A percentile compares a stretch with the other conserved stretches of the same genome.
phyloP scores from a whole-genome alignment of 192 early-diverging fungal species.

The Entrophospora sp. region DNA sequence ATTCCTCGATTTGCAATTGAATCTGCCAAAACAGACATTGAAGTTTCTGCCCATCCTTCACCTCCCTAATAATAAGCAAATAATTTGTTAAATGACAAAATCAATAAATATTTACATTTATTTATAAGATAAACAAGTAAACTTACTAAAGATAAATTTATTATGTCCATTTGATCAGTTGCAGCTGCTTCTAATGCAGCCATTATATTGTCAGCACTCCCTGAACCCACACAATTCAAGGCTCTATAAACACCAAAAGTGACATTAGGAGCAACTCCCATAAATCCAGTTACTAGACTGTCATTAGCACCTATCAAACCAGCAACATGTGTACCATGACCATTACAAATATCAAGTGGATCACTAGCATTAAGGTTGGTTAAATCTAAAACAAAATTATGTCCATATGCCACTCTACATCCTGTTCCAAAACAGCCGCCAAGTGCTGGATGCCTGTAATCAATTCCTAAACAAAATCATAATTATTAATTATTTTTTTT shows the following conservation, averaged over 20 bases:
- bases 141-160: slow-evolving; percentile 8
- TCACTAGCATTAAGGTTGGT: too few relatives aligned
- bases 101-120: too few relatives aligned
- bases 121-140: not conserved
- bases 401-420: too few relatives aligned
- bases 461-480: too few relatives aligned
- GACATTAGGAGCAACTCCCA: slow-evolving; percentile 58
- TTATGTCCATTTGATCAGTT: slow-evolving; percentile 24
- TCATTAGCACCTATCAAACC: slow-evolving; percentile 46
- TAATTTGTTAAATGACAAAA: not conserved
- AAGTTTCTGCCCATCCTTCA: slow-evolving; percentile 33
- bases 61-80: slow-evolving; percentile 17
- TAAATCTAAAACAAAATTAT: too few relatives aligned
- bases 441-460: too few relatives aligned
- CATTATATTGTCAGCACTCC: slow-evolving; percentile 47
- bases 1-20: slow-evolving; percentile 38
- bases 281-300: slow-evolving; percentile 32
- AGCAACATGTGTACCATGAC: too few relatives aligned
- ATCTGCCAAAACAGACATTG: slow-evolving; percentile 37
- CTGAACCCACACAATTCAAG: slow-evolving; percentile 45
- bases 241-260: slow-evolving; percentile 59
- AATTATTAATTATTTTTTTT: too few relatives aligned
- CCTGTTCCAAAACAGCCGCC: too few relatives aligned
- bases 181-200: slow-evolving; percentile 32
- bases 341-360: too few relatives aligned